Percentiles rank a stretch among this genome's conserved stretches.
phyloP scores from a whole-genome alignment of 495 filamentous ascomycete genomes.

The Gamarada debralockiae region DNA sequence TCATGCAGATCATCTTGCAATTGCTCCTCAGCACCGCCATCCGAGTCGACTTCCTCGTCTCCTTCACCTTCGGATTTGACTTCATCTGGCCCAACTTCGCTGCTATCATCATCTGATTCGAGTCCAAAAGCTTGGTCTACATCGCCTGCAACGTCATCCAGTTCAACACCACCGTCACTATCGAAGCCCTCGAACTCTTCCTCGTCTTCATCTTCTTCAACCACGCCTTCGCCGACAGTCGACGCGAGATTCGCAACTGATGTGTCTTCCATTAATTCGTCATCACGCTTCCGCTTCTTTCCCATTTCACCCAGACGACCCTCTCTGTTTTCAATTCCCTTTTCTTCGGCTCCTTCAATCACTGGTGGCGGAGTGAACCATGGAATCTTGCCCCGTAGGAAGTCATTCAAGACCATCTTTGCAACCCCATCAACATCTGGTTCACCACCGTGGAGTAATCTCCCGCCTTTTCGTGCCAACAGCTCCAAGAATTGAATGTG shows the following conservation, averaged over 20 bases:
- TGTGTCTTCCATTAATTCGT: conserved; percentile 34
- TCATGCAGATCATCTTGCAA: conserved; percentile 18
- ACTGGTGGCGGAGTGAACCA: conserved; percentile 88
- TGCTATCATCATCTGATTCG: conserved; percentile 45
- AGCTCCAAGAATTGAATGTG: conserved; percentile 81
- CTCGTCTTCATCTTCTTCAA: conserved; percentile 20
- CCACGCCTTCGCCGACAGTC: conserved; percentile 4
- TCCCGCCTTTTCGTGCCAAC: conserved; percentile 81
- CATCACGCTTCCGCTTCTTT: conserved; percentile 50
- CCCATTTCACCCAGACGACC: conserved; percentile 58
- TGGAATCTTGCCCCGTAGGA: conserved; percentile 88
- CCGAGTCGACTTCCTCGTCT: conserved; percentile 19
- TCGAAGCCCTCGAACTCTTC: conserved; percentile 52
- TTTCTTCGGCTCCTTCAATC: conserved; percentile 46
- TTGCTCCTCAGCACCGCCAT: conserved; percentile 19
- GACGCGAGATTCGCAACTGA: conserved; percentile 20
- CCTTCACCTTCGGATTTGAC: conserved; percentile 12
- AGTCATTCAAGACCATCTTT: conserved; percentile 94
- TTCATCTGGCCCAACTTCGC: conserved; percentile 33
- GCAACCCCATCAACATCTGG: conserved; percentile 90
- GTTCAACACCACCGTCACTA: conserved; percentile 39
- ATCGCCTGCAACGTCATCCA: conserved; percentile 31
- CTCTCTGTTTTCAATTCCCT: conserved; percentile 51
- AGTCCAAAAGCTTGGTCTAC: conserved; percentile 42
- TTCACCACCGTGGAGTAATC: conserved; percentile 84